Conservation (phyloP, 345 rosid species). For the Eutrema japonicum region DNA sequence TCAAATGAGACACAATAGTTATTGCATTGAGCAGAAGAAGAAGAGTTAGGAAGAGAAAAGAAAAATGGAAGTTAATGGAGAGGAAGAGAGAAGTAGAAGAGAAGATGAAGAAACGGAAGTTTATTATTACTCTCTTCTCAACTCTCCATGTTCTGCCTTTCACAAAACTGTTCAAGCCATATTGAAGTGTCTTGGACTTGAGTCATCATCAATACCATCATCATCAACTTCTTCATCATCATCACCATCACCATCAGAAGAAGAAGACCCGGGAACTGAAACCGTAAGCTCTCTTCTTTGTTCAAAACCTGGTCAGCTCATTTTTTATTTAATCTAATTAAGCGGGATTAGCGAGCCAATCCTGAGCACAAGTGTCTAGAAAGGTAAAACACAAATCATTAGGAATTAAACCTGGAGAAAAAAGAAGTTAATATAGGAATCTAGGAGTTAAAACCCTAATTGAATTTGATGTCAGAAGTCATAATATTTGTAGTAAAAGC, state of each 20-base stretch:
- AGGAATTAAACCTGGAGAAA: not conserved
- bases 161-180: conserved; percentile 35
- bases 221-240: conserved; percentile 18
- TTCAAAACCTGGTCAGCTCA: not conserved
- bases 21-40: conserved; percentile 40
- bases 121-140: conserved; percentile 35
- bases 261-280: conserved; percentile 28
- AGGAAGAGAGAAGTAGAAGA: conserved; percentile 36
- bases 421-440: not conserved
- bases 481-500: conserved; percentile 13
- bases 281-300: conserved; percentile 29
- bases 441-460: not conserved
- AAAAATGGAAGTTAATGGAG: conserved; percentile 40
- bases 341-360: not conserved
- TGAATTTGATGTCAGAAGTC: conserved; percentile 5
- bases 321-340: not conserved
- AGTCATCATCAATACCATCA: conserved; percentile 27
- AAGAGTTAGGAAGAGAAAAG: conserved; percentile 10
- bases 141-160: conserved; percentile 40
- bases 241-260: not conserved
- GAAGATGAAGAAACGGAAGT: conserved; percentile 36
- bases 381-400: not conserved
- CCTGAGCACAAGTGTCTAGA: not conserved
- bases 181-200: conserved; percentile 41
- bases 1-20: conserved; percentile 36